phyloP scores from a whole-genome alignment of 441 rosid species.

The Viola pubescens region DNA sequence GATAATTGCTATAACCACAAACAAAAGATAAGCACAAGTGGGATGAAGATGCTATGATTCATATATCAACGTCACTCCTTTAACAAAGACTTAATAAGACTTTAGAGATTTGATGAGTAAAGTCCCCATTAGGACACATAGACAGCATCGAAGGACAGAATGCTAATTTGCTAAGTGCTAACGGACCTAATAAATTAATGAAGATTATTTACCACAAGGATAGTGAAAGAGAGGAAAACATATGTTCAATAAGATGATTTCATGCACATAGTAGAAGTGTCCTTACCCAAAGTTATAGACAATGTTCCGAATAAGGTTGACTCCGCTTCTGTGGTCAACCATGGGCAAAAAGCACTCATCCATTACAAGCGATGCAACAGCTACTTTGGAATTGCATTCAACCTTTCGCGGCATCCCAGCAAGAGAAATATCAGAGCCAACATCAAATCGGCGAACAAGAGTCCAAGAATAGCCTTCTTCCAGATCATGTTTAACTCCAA shows the following conservation, averaged over 20 bases:
- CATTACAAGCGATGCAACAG: conserved; percentile 82
- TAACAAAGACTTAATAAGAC: too few relatives aligned
- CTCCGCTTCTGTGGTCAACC: conserved; percentile 78
- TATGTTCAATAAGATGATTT: background rate
- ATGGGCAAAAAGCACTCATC: conserved; percentile 92
- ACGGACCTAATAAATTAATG: too few relatives aligned
- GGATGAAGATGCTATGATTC: too few relatives aligned
- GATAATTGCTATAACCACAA: too few relatives aligned
- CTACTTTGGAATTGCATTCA: conserved; percentile 78
- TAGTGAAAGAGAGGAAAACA: background rate
- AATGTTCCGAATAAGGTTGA: conserved; percentile 74
- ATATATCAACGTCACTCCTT: too few relatives aligned
- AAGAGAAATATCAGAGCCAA: conserved; percentile 42
- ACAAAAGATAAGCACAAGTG: too few relatives aligned
- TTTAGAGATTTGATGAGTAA: too few relatives aligned
- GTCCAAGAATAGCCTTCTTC: conserved; percentile 86
- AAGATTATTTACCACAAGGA: background rate
- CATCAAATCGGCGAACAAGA: conserved; percentile 61
- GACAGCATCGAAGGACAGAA: too few relatives aligned
- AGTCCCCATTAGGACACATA: too few relatives aligned
- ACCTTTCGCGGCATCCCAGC: conserved; percentile 44
- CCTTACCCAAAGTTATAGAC: conserved; percentile 82
- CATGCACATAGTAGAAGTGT: background rate
- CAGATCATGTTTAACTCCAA: conserved; percentile 74
- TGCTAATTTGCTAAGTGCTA: too few relatives aligned